phyloP scores from a whole-genome alignment of 108 stramenopile genomes.

The Aureococcus anophagefferens region DNA sequence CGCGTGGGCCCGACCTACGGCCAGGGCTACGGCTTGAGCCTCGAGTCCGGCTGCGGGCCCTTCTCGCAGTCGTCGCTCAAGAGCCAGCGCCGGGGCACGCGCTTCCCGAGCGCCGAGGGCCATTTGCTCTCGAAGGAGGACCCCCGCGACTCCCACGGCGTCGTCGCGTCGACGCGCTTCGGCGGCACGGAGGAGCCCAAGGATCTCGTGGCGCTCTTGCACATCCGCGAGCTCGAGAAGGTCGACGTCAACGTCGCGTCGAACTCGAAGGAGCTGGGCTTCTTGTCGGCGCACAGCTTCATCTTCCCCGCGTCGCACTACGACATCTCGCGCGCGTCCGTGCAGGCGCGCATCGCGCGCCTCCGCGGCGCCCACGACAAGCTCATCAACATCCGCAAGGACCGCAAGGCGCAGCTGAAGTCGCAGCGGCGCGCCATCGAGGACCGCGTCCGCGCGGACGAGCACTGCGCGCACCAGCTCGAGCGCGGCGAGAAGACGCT shows the following conservation, averaged over 20 bases:
- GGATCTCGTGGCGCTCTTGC: background rate
- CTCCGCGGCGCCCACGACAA: slow-evolving; percentile 3
- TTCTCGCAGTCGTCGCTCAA: background rate
- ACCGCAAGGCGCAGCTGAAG: slow-evolving; percentile 1
- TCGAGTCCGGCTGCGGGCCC: background rate
- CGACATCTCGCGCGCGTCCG: slow-evolving; percentile 4
- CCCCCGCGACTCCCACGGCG: background rate
- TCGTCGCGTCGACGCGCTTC: background rate
- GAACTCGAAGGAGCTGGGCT: background rate
- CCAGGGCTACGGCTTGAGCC: background rate
- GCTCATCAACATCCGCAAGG: background rate
- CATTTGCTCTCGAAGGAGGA: background rate
- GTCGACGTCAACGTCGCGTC: background rate
- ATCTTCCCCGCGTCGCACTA: slow-evolving; percentile 4
- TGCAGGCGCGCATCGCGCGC: background rate
- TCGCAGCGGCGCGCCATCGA: background rate
- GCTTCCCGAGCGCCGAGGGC: slow-evolving; percentile 8
- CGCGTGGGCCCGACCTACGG: background rate
- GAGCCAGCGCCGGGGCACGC: background rate
- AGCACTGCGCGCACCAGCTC: background rate
- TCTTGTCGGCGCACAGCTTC: background rate
- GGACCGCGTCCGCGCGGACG: slow-evolving; percentile 8
- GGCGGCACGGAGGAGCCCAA: slow-evolving; percentile 4
- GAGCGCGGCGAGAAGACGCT: slow-evolving; percentile 42
- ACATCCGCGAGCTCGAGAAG: slow-evolving; percentile 2